These are phyloP conservation scores for Chlorociboria aeruginascens DNA, from an alignment of 495 filamentous ascomycete genomes.

Conservation along the genomic window DNA sequence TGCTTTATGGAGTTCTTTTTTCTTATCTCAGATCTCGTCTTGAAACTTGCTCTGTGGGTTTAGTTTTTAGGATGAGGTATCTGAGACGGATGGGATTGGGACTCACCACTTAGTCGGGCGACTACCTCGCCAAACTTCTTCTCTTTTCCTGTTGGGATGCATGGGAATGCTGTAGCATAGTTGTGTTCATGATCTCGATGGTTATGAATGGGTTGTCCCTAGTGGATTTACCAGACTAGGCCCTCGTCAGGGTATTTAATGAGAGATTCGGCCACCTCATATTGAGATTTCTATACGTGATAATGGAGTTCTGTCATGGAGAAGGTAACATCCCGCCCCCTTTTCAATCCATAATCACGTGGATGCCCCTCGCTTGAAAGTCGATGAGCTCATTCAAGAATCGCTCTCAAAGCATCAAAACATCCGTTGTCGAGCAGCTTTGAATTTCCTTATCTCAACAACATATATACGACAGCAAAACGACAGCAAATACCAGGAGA, in stretches of 20 bases:
- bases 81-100: background rate
- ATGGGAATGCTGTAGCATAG: slow-evolving; percentile 19
- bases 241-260: slow-evolving; percentile 18
- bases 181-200: slow-evolving; percentile 20
- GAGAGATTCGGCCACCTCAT: slow-evolving; percentile 25
- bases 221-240: slow-evolving; percentile 16
- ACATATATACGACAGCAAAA: too few relatives aligned
- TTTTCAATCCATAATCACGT: too few relatives aligned
- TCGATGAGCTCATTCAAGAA: too few relatives aligned
- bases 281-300: too few relatives aligned
- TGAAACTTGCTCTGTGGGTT: slow-evolving; percentile 1
- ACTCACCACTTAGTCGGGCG: slow-evolving; percentile 17
- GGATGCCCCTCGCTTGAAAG: too few relatives aligned
- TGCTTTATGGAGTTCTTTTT: slow-evolving; percentile 9
- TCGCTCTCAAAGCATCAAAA: too few relatives aligned
- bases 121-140: slow-evolving; percentile 17
- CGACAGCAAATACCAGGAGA: too few relatives aligned
- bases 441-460: background rate
- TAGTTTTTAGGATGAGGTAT: background rate
- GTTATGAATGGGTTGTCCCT: slow-evolving; percentile 15
- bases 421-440: too few relatives aligned
- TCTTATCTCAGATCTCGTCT: slow-evolving; percentile 2
- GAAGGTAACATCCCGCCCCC: too few relatives aligned
- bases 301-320: too few relatives aligned
- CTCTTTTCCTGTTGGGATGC: slow-evolving; percentile 21